Evolutionary conservation across 2,329 filamentous ascomycete species (phyloP).

Genomic region (Chaetomium sp.): DNA sequence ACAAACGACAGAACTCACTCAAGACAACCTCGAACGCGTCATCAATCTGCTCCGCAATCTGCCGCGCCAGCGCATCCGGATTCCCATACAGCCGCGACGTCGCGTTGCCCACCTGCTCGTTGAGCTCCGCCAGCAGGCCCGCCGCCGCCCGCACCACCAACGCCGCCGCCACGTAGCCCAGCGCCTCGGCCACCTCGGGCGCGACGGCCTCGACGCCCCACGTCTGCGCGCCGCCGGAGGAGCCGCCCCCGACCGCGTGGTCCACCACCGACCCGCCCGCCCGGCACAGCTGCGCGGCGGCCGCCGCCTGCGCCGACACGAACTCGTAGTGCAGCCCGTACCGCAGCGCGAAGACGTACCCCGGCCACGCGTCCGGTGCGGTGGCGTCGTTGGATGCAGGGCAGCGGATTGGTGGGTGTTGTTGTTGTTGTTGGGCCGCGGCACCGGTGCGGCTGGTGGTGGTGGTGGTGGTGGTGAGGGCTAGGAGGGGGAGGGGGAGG

Average conservation of each 20-base stretch:
- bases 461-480: not conserved
- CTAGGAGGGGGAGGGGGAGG: not conserved
- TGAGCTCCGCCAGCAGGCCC: not conserved
- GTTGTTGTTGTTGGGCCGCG: not conserved
- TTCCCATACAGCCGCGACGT: not conserved
- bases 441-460: not conserved
- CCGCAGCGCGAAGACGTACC: not conserved
- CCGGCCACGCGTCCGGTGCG: not conserved
- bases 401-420: not conserved
- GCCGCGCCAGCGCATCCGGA: not conserved
- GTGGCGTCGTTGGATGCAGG: not conserved
- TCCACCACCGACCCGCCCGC: not conserved
- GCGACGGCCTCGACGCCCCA: not conserved
- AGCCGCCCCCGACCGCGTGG: not conserved
- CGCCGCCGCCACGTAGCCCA: not conserved
- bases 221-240: not conserved
- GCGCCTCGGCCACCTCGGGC: not conserved
- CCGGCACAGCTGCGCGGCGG: not conserved
- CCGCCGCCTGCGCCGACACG: not conserved
- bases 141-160: not conserved
- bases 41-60: conserved; percentile 8
- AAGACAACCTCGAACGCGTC: not conserved
- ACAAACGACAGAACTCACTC: not conserved
- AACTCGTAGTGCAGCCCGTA: not conserved
- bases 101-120: not conserved